Conservation (phyloP, 2,329 filamentous ascomycete species). For the Alternaria arbusti region DNA sequence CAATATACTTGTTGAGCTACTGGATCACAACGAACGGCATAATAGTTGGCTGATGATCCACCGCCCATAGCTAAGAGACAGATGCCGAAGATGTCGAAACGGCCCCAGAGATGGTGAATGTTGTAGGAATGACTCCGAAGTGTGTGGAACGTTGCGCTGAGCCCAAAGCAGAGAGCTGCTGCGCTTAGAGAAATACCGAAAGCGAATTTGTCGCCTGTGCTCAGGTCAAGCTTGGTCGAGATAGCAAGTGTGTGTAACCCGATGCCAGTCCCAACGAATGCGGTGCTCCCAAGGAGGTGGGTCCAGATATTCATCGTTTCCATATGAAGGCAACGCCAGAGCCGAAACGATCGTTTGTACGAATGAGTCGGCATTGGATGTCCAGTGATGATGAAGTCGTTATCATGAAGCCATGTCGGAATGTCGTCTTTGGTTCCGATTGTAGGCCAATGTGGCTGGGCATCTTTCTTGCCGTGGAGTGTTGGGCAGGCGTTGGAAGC, state of each 20-base stretch:
- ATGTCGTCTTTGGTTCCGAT: neutral
- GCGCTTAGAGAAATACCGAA: neutral
- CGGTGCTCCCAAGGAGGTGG: neutral
- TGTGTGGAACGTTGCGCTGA: slow-evolving; percentile 28
- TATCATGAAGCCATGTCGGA: neutral
- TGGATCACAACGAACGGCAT: neutral
- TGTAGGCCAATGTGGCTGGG: neutral
- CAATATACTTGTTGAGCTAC: neutral
- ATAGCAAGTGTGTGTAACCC: neutral
- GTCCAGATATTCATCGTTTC: slow-evolving; percentile 8
- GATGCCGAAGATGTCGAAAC: slow-evolving; percentile 39
- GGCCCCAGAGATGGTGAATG: slow-evolving; percentile 36
- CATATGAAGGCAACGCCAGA: slow-evolving; percentile 1
- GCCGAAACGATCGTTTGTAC: slow-evolving; percentile 3
- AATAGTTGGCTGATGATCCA: neutral
- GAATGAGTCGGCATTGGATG: neutral
- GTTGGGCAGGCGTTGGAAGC: neutral
- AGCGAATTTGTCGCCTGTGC: neutral
- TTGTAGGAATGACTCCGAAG: slow-evolving; percentile 39
- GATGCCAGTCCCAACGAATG: slow-evolving; percentile 15
- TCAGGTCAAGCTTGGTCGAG: neutral
- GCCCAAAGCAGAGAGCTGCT: neutral
- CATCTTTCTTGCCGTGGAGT: neutral
- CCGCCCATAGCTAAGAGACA: slow-evolving; percentile 10
- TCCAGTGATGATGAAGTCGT: neutral